These are phyloP conservation scores for Starmera dryadoides DNA, from an alignment of 805 yeast genomes.

Conservation along the genomic window DNA sequence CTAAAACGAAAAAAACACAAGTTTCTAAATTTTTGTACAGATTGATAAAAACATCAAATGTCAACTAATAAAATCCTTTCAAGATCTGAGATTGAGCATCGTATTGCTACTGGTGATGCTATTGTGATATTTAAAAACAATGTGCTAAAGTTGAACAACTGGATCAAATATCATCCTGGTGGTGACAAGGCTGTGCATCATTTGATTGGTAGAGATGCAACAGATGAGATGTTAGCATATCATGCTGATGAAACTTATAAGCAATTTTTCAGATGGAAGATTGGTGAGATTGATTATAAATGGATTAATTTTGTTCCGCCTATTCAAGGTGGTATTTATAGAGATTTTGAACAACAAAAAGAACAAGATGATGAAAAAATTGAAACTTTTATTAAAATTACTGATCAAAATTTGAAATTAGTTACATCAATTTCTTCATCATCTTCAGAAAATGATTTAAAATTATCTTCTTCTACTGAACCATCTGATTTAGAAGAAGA, in stretches of 20 bases:
- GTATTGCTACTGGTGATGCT: constrained; percentile 61
- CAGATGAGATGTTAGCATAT: constrained; percentile 85
- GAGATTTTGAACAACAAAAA: constrained; percentile 22
- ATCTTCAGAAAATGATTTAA: background rate
- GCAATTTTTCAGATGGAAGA: constrained; percentile 46
- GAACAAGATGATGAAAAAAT: too few relatives aligned
- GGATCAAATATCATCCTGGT: constrained; percentile 81
- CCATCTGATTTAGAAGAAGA: constrained; percentile 12
- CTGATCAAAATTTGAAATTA: background rate
- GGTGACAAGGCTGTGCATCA: constrained; percentile 82
- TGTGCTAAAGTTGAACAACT: constrained; percentile 59
- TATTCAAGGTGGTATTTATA: constrained; percentile 68
- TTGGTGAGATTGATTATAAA: constrained; percentile 54
- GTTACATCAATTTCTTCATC: background rate
- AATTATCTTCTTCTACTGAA: constrained; percentile 6
- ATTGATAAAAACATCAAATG: too few relatives aligned
- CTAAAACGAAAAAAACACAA: too few relatives aligned
- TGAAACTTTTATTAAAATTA: too few relatives aligned
- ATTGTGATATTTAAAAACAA: constrained; percentile 57
- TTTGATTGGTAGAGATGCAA: constrained; percentile 84
- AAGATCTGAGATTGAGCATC: constrained; percentile 42
- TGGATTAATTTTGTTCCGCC: constrained; percentile 85
- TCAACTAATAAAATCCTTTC: constrained; percentile 22
- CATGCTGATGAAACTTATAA: constrained; percentile 54
- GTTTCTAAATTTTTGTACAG: too few relatives aligned